phyloP scores from a whole-genome alignment of 2,329 filamentous ascomycete genomes.

The Pseudogymnoascus sp. region DNA sequence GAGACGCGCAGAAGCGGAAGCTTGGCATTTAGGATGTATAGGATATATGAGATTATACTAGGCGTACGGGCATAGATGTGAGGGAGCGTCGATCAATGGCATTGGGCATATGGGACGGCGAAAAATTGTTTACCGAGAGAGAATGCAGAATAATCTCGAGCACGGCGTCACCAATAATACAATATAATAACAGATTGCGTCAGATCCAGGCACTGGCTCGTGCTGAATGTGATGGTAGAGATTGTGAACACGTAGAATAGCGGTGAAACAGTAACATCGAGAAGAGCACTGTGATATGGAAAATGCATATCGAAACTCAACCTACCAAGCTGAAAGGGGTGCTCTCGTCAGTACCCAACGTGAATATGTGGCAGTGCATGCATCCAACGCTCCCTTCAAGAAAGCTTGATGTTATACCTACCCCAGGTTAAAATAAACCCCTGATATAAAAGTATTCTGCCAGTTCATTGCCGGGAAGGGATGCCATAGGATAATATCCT shows the following conservation, averaged over 20 bases:
- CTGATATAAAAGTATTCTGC: not conserved
- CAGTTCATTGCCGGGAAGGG: not conserved
- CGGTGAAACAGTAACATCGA: not conserved
- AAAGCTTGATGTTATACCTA: not conserved
- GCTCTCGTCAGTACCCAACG: not conserved
- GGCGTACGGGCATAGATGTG: not conserved
- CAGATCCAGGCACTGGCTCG: not conserved
- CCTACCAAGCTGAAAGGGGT: not conserved
- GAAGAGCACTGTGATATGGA: not conserved
- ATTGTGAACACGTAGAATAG: not conserved
- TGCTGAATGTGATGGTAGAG: not conserved
- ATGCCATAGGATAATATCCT: not conserved
- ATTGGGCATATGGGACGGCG: not conserved
- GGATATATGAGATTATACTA: not conserved
- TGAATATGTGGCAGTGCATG: constrained; percentile 4
- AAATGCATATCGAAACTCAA: not conserved
- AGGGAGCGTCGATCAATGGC: not conserved
- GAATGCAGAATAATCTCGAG: not conserved
- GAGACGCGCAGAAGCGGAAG: constrained; percentile 50
- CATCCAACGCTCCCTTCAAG: not conserved
- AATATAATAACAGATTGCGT: constrained; percentile 7
- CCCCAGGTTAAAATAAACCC: not conserved
- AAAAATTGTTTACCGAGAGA: not conserved
- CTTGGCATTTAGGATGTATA: constrained; percentile 28
- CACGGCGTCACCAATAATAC: not conserved